Conservation (phyloP, 176 grass and related monocot genomes). For the Bromus sterilis region DNA sequence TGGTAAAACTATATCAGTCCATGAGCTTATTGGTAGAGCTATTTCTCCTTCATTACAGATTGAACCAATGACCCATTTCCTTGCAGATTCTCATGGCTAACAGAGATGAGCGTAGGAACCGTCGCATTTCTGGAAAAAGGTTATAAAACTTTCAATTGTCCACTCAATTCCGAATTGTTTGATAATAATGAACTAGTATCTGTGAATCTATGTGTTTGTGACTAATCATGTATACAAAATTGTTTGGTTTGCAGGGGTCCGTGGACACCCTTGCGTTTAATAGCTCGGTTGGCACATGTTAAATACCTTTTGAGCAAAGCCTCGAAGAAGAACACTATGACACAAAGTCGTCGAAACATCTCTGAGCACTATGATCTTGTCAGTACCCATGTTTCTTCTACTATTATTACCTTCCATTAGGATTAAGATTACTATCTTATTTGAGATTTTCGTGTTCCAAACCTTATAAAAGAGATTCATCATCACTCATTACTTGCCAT, state of each 20-base stretch:
- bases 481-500: not conserved
- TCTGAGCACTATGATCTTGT: conserved; percentile 2
- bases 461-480: not conserved
- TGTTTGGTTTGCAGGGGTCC: not conserved
- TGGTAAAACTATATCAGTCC: not conserved
- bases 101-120: not conserved
- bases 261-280: not conserved
- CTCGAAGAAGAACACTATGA: not conserved
- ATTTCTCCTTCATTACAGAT: not conserved
- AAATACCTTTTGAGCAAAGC: not conserved
- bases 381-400: not conserved
- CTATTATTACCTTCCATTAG: not conserved
- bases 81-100: not conserved
- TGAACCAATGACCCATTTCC: not conserved
- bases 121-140: not conserved
- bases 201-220: not conserved
- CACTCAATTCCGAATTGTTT: not conserved
- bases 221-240: not conserved
- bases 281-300: not conserved
- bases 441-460: not conserved
- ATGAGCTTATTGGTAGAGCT: not conserved
- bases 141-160: not conserved
- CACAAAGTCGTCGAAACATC: not conserved
- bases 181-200: not conserved
- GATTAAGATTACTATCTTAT: not conserved